A percentile compares a stretch with the other conserved stretches of the same genome.
Evolutionary conservation across 169 alveolate species (phyloP).

Genomic region (Plasmodium billcollinsi): DNA sequence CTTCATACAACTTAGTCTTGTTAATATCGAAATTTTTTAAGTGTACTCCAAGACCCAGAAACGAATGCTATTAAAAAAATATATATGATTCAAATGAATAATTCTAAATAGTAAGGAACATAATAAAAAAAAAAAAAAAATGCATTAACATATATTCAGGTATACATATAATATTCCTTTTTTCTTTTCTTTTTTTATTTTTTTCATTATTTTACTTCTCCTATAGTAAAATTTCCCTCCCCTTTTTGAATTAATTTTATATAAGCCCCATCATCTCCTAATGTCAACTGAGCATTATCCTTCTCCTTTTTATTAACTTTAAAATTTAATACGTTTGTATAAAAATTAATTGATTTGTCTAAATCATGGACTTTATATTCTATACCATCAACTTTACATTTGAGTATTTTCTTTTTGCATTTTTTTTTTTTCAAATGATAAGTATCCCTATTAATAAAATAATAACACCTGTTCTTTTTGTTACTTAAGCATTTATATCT

Average conservation of each 20-base stretch:
- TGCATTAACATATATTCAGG: not conserved
- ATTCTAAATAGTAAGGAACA: not conserved
- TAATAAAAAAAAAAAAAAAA: not conserved
- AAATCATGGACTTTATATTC: slow-evolving; percentile 62
- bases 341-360: slow-evolving; percentile 39
- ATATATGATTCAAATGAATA: not conserved
- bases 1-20: slow-evolving; percentile 38
- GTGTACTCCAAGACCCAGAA: slow-evolving; percentile 53
- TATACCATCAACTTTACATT: slow-evolving; percentile 73
- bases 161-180: not conserved
- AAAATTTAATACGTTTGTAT: slow-evolving; percentile 55
- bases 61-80: slow-evolving; percentile 32
- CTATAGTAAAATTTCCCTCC: slow-evolving; percentile 28
- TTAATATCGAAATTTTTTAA: slow-evolving; percentile 33
- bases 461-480: slow-evolving; percentile 12
- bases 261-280: slow-evolving; percentile 49
- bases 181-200: not conserved
- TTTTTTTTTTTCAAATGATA: slow-evolving; percentile 20
- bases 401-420: slow-evolving; percentile 6
- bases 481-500: slow-evolving; percentile 26
- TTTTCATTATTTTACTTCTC: slow-evolving; percentile 28
- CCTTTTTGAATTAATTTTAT: slow-evolving; percentile 59
- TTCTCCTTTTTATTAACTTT: slow-evolving; percentile 17
- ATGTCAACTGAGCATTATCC: slow-evolving; percentile 24
- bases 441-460: slow-evolving; percentile 26